phyloP scores from a whole-genome alignment of 1,139 yeast genomes.

The Saccharomyces hybrid region DNA sequence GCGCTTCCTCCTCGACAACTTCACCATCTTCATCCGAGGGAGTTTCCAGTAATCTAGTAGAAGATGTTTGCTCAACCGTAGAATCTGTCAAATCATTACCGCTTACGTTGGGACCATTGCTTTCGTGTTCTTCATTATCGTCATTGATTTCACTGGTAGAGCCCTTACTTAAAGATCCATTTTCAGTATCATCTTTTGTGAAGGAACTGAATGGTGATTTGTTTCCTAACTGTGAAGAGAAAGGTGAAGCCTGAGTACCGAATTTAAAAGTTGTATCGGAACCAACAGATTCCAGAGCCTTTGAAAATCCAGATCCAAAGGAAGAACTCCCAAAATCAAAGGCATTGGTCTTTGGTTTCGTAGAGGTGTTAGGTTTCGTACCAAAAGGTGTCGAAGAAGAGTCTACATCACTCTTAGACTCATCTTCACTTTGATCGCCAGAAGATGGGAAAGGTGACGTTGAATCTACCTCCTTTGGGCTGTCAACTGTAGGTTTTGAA shows the following conservation, averaged over 20 bases:
- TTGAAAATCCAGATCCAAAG: not conserved
- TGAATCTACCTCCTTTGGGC: not conserved
- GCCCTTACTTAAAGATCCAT: not conserved
- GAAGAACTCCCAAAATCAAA: not conserved
- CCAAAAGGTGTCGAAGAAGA: not conserved
- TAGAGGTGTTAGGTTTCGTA: not conserved
- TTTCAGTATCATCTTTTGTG: not conserved
- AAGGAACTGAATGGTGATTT: conserved; percentile 1
- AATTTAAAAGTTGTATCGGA: not conserved
- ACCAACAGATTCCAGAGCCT: not conserved
- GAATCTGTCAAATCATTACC: conserved; percentile 11
- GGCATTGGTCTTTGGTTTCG: not conserved
- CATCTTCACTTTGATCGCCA: not conserved
- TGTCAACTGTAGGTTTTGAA: not conserved
- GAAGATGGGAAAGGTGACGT: not conserved
- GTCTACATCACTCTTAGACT: not conserved
- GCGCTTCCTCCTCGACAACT: not conserved
- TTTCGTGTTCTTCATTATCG: conserved; percentile 6
- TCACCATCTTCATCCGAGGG: not conserved
- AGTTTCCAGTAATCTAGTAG: not conserved
- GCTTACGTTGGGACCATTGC: conserved; percentile 3
- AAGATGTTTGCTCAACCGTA: conserved; percentile 18
- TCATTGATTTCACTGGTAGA: not conserved
- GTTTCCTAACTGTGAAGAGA: not conserved
- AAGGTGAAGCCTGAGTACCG: not conserved